Conservation (phyloP, 2,329 filamentous ascomycete genomes). For the Verticillium nubilum region DNA sequence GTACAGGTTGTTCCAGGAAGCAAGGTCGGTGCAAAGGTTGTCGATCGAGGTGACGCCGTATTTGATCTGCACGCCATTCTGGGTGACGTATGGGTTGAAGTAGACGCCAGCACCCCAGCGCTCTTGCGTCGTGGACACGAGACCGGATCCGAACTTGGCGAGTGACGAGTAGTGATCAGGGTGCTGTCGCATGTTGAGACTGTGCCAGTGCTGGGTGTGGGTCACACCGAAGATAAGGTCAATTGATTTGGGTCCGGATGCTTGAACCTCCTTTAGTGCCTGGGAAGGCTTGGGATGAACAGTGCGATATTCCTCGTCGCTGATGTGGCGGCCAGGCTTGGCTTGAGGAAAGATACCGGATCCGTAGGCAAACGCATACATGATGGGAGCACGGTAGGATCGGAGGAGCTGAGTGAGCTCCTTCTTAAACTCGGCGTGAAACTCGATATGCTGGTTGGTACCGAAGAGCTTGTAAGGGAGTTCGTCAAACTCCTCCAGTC, state of each 20-base stretch:
- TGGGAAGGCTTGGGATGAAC: slow-evolving; percentile 78
- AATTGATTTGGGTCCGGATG: slow-evolving; percentile 90
- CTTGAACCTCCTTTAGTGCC: slow-evolving; percentile 78
- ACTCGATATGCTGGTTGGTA: slow-evolving; percentile 92
- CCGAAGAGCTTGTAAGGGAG: slow-evolving; percentile 61
- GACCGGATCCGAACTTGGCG: slow-evolving; percentile 75
- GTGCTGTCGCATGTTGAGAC: slow-evolving; percentile 82
- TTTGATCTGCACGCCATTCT: slow-evolving; percentile 95
- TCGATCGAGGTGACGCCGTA: slow-evolving; percentile 95
- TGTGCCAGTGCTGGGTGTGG: slow-evolving; percentile 95
- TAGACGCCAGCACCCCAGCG: slow-evolving; percentile 89
- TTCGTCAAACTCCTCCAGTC: slow-evolving; percentile 38
- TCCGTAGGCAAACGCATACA: slow-evolving; percentile 95
- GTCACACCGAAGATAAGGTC: slow-evolving; percentile 97
- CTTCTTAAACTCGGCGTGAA: slow-evolving; percentile 94
- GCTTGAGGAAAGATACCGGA: slow-evolving; percentile 91
- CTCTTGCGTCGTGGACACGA: slow-evolving; percentile 82
- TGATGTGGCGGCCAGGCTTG: slow-evolving; percentile 37
- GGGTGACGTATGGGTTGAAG: slow-evolving; percentile 91
- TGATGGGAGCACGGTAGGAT: slow-evolving; percentile 87
- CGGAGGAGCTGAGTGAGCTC: slow-evolving; percentile 80
- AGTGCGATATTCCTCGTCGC: slow-evolving; percentile 52
- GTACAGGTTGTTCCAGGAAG: slow-evolving; percentile 90
- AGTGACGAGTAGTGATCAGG: slow-evolving; percentile 88
- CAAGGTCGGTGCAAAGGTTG: slow-evolving; percentile 80